phyloP scores from a whole-genome alignment of 306 rosid genomes.

The Malus domestica region ASM211411v1 NC_041804.1:16852001-16852500 shows the following conservation, averaged over 20 bases:
- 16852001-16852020: slow-evolving; percentile 42
- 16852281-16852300: background rate
- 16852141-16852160: slow-evolving; percentile 19
- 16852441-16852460: background rate
- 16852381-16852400: background rate
- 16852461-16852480: background rate
- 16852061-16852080: slow-evolving; percentile 70
- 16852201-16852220: background rate
- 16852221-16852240: background rate
- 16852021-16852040: slow-evolving; percentile 60
- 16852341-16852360: background rate
- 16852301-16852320: background rate
- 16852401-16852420: too few species aligned
- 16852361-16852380: background rate
- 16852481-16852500: background rate
- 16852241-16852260: background rate
- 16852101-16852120: slow-evolving; percentile 93
- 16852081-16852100: slow-evolving; percentile 51
- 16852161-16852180: background rate
- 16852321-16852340: background rate
- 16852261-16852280: background rate
- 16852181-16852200: background rate
- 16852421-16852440: background rate
- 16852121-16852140: slow-evolving; percentile 84
- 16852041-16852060: slow-evolving; percentile 72